Percentiles rank a stretch among this genome's conserved stretches.
Evolutionary conservation across 1,284 basidiomycete genomes (phyloP).

Genomic region (Omphalotus olearius): DNA sequence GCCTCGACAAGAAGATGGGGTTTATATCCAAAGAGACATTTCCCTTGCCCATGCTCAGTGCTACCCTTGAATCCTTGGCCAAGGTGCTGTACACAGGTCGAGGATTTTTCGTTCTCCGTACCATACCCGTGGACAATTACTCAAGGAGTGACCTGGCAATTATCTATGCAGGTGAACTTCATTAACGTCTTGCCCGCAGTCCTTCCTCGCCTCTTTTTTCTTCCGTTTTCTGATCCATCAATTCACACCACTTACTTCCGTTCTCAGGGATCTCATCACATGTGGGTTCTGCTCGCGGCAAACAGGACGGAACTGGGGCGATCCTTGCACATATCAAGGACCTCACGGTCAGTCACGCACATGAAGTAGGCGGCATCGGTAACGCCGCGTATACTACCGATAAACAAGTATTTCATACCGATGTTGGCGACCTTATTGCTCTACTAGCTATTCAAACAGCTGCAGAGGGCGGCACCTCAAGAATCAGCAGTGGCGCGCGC

Average conservation of each 20-base stretch:
- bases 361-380: constrained; percentile 34
- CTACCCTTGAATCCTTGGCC: constrained; percentile 20
- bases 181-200: background rate
- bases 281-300: constrained; percentile 35
- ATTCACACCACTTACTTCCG: too few relatives aligned
- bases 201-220: background rate
- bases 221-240: background rate
- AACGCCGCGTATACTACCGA: constrained; percentile 44
- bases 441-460: constrained; percentile 37
- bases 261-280: constrained; percentile 36
- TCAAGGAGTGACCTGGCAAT: constrained; percentile 22
- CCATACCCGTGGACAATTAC: constrained; percentile 24
- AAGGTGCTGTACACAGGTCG: constrained; percentile 24
- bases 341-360: constrained; percentile 33
- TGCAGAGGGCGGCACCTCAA: constrained; percentile 38
- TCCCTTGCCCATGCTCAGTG: constrained; percentile 22
- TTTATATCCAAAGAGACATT: constrained; percentile 23
- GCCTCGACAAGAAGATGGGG: constrained; percentile 20
- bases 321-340: constrained; percentile 46
- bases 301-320: constrained; percentile 36
- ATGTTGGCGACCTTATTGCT: constrained; percentile 40
- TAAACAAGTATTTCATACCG: constrained; percentile 45
- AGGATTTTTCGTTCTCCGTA: constrained; percentile 26
- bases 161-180: constrained; percentile 22
- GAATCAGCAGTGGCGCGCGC: constrained; percentile 36